Base-by-base conservation (phyloP, 768 basidiomycete genomes). In the Suillus decipiens region DNA sequence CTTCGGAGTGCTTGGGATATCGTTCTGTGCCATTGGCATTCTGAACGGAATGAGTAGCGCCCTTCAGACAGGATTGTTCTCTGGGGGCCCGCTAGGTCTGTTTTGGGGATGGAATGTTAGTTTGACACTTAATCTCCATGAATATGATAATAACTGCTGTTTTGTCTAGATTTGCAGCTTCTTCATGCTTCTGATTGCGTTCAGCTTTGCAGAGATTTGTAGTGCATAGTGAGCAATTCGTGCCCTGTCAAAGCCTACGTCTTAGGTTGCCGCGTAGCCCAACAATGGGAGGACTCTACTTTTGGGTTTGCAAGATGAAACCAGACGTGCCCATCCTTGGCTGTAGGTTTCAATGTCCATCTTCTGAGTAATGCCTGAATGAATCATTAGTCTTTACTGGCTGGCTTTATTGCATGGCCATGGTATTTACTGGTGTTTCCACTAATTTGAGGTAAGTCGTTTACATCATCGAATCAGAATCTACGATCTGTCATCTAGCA, bases 31-130 rank as follows among this genome's bases (percentile, higher is more conserved):
- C 9, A 85, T 86, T 33, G 84, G 85, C 6, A 85, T 86, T 65
- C 76, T 86, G 12, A 86, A 84, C 7, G 84, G 85, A 34, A 86
- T 85, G 83, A 83, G 82, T 60, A 83, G 82, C 59, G 84, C 85
- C 0, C 85, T 86, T 63, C 85, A 86, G 67, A 85, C 84, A 0
- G 84, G 85, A 0, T 71, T 85, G 14, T 84, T 85, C 70, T 85
- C 83, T 48, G 84, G 85, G 1, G 85, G 84, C 6, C 84, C 85
- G 3, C 69, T 86, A 34, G 83, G 85, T 1, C 71, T 86, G 64
- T 86, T 86, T 69, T 86, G 85, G 84, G 85, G 84, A 11, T 86
- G 85, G 85, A 86, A 86, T 67, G 85, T 84, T 63, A 66, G 79
- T 71, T 14, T 28, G 12, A 24, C 28, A 1, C 33, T 42, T 22